These are phyloP conservation scores for Zoysia matrella DNA, from an alignment of 202 grass and related monocot species.

Conservation along the genomic window DNA sequence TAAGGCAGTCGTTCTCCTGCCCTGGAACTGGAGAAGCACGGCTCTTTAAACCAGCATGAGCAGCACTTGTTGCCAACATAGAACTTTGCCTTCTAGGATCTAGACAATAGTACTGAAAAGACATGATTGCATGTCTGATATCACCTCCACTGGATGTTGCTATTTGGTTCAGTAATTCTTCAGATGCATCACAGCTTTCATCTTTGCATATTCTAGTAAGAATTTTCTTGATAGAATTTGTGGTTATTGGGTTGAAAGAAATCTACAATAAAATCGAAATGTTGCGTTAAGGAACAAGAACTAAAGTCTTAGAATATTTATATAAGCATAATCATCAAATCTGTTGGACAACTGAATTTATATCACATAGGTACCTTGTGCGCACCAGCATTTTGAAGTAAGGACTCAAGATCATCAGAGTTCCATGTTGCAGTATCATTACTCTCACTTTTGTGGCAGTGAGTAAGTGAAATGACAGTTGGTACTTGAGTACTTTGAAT, in stretches of 20 bases:
- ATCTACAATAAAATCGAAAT: slow-evolving; percentile 60
- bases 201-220: slow-evolving; percentile 85
- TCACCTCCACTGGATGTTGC: slow-evolving; percentile 85
- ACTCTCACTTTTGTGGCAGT: slow-evolving; percentile 79
- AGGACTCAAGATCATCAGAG: slow-evolving; percentile 76
- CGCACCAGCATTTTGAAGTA: slow-evolving; percentile 82
- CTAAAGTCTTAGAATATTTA: neutral
- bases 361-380: slow-evolving; percentile 70
- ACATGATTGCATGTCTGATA: slow-evolving; percentile 95
- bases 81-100: slow-evolving; percentile 49
- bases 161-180: slow-evolving; percentile 78
- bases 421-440: slow-evolving; percentile 54
- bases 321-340: slow-evolving; percentile 31
- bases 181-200: slow-evolving; percentile 61
- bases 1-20: slow-evolving; percentile 36
- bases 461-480: slow-evolving; percentile 83
- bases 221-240: slow-evolving; percentile 89
- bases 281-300: slow-evolving; percentile 7
- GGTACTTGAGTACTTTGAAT: slow-evolving; percentile 72
- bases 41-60: slow-evolving; percentile 32
- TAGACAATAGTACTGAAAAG: slow-evolving; percentile 88
- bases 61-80: slow-evolving; percentile 42
- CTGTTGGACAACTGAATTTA: neutral
- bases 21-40: slow-evolving; percentile 33
- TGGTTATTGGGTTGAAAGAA: slow-evolving; percentile 81